Evolutionary conservation across 768 basidiomycete genomes (phyloP).

Genomic region (Trametes elegans): DNA sequence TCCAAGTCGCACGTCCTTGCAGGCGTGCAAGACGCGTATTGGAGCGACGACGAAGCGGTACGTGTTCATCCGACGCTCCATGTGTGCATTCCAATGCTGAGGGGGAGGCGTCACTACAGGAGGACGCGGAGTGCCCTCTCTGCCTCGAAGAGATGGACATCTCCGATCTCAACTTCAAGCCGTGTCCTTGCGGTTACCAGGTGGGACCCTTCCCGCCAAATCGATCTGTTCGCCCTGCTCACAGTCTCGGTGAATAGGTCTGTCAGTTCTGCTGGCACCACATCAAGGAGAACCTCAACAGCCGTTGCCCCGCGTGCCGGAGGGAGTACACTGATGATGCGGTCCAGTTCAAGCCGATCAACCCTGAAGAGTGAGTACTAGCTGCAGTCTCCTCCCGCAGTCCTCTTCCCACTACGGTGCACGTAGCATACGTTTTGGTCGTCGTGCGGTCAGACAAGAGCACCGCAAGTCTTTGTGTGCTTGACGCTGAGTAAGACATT

Average conservation of each 20-base stretch:
- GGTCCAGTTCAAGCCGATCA: slow-evolving; percentile 93
- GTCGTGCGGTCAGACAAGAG: neutral
- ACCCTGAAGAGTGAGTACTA: slow-evolving; percentile 84
- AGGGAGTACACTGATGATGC: slow-evolving; percentile 89
- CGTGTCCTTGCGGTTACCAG: slow-evolving; percentile 98
- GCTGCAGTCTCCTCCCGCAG: slow-evolving; percentile 6
- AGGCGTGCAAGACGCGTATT: slow-evolving; percentile 94
- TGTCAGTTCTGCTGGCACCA: slow-evolving; percentile 99
- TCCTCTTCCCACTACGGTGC: slow-evolving; percentile 8
- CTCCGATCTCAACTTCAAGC: slow-evolving; percentile 98
- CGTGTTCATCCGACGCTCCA: slow-evolving; percentile 26
- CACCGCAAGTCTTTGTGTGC: neutral
- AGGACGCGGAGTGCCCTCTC: slow-evolving; percentile 96
- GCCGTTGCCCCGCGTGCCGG: slow-evolving; percentile 95
- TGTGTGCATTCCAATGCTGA: neutral
- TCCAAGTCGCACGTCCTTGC: slow-evolving; percentile 85
- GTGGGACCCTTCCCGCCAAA: slow-evolving; percentile 37
- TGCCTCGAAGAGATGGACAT: slow-evolving; percentile 99
- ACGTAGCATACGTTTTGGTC: neutral
- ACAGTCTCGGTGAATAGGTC: slow-evolving; percentile 51
- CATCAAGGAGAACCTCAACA: slow-evolving; percentile 93
- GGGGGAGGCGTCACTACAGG: slow-evolving; percentile 45
- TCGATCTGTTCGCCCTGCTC: neutral
- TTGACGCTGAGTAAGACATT: slow-evolving; percentile 5
- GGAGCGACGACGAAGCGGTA: slow-evolving; percentile 90